These are phyloP conservation scores for Ceriops zippeliana DNA, from an alignment of 345 rosid species.

Conservation along the genomic window DNA sequence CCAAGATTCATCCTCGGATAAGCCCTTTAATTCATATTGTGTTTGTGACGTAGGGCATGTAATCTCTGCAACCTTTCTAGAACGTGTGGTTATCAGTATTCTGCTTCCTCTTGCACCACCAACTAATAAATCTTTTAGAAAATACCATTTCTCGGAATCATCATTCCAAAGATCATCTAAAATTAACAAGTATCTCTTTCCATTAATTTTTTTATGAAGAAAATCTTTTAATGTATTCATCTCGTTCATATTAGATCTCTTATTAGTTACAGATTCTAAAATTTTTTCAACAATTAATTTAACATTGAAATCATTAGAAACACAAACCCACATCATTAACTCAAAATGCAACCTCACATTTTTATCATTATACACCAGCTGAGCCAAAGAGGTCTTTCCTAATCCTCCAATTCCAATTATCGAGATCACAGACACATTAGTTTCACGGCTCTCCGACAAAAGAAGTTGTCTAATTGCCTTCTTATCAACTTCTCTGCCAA, in stretches of 20 bases:
- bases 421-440: too few relatives aligned
- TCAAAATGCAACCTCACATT: too few relatives aligned
- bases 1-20: conserved; percentile 15
- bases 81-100: conserved; percentile 23
- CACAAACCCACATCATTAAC: too few relatives aligned
- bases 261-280: background rate
- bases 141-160: conserved; percentile 7
- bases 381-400: too few relatives aligned
- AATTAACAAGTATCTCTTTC: conserved; percentile 17
- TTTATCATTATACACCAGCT: too few relatives aligned
- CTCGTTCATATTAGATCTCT: background rate
- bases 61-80: conserved; percentile 16
- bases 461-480: too few relatives aligned
- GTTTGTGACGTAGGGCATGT: conserved; percentile 1
- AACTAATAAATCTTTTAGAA: conserved; percentile 5
- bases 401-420: too few relatives aligned
- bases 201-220: background rate
- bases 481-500: too few relatives aligned
- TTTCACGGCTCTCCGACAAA: too few relatives aligned
- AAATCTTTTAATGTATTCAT: conserved; percentile 9
- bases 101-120: conserved; percentile 19
- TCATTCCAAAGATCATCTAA: conserved; percentile 29
- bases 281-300: too few relatives aligned
- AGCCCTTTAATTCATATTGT: conserved; percentile 1
- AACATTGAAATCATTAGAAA: too few relatives aligned